These are phyloP conservation scores for Rhizophora mangle DNA, from an alignment of 345 rosid genomes.

Conservation along the genomic window DNA sequence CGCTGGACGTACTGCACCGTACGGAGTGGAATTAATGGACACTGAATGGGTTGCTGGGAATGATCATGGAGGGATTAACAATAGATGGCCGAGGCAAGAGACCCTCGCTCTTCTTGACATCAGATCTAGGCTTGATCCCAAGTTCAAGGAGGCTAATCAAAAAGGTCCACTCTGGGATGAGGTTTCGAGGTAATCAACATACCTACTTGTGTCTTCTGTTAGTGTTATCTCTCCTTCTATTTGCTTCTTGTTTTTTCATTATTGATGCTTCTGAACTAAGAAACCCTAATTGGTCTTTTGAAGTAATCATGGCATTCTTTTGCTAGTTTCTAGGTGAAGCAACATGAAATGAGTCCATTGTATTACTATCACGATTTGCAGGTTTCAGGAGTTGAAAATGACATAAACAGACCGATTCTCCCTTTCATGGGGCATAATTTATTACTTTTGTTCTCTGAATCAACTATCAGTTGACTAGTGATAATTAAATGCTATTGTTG, in stretches of 20 bases:
- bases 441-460: not conserved
- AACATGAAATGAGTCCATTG: not conserved
- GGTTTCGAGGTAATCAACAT: slow-evolving; percentile 69
- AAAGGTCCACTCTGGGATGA: slow-evolving; percentile 97
- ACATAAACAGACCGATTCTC: no score
- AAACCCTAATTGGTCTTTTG: slow-evolving; percentile 18
- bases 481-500: not conserved
- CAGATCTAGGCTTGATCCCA: slow-evolving; percentile 94
- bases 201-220: not conserved
- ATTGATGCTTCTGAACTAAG: not conserved
- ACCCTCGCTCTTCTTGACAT: slow-evolving; percentile 91
- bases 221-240: not conserved
- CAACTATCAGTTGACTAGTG: not conserved
- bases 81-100: slow-evolving; percentile 98
- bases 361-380: not conserved
- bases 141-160: slow-evolving; percentile 93
- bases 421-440: no score
- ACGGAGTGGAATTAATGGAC: slow-evolving; percentile 36
- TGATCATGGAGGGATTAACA: slow-evolving; percentile 46
- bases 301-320: not conserved
- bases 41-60: slow-evolving; percentile 44
- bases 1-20: slow-evolving; percentile 27
- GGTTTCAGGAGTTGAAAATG: no score
- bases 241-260: not conserved
- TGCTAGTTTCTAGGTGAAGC: not conserved